phyloP scores from a whole-genome alignment of 106 monocot species.

The Dendrobium nobile region DNA sequence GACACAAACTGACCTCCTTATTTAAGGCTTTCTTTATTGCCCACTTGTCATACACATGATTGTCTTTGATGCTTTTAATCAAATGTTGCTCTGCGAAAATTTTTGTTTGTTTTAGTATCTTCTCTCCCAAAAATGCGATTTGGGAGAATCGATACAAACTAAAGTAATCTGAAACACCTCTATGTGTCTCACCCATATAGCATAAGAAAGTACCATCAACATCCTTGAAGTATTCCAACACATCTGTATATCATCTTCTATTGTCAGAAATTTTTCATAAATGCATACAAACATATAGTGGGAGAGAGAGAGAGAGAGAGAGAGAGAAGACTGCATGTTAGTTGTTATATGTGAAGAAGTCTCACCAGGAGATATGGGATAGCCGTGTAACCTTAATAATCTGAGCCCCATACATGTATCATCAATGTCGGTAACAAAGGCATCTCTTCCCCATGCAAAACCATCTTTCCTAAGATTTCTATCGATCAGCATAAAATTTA shows the following conservation, averaged over 20 bases:
- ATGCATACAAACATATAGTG: too few species aligned
- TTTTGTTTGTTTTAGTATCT: slow-evolving; percentile 27
- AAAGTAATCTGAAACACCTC: slow-evolving; percentile 24
- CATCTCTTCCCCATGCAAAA: slow-evolving; percentile 23
- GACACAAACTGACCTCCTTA: slow-evolving; percentile 12
- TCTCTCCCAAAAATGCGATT: slow-evolving; percentile 27
- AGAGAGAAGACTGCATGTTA: too few species aligned
- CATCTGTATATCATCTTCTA: neutral
- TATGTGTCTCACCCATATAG: slow-evolving; percentile 19
- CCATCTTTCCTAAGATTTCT: slow-evolving; percentile 23
- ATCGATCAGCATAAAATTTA: neutral
- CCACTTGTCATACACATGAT: slow-evolving; percentile 18
- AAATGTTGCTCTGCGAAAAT: neutral
- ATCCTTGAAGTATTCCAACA: slow-evolving; percentile 19
- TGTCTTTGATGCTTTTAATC: neutral
- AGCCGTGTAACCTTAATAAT: slow-evolving; percentile 21
- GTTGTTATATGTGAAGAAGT: too few species aligned
- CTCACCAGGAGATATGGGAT: slow-evolving; percentile 21
- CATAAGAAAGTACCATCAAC: slow-evolving; percentile 20
- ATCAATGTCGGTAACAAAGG: slow-evolving; percentile 17
- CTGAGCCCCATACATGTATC: slow-evolving; percentile 33
- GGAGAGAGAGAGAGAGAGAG: too few species aligned
- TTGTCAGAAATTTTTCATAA: too few species aligned
- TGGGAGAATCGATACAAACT: slow-evolving; percentile 29
- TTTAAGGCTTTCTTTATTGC: slow-evolving; percentile 20